These are phyloP conservation scores for Aureobasidium sp. DNA, from an alignment of 2,329 filamentous ascomycete genomes.

Conservation along the genomic window DNA sequence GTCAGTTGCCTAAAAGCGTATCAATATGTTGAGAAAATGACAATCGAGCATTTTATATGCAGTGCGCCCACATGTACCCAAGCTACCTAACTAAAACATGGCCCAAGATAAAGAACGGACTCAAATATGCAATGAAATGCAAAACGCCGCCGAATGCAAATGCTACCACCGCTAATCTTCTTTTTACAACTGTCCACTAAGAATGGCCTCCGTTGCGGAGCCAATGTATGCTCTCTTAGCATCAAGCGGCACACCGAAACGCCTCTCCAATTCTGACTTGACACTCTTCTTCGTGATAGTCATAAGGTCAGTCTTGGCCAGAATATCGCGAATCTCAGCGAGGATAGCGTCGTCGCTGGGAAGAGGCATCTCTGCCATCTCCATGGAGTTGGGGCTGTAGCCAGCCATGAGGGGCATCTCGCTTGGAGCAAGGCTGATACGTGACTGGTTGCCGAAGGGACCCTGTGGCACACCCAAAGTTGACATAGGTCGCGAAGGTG, in stretches of 20 bases:
- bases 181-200: slow-evolving; percentile 31
- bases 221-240: slow-evolving; percentile 81
- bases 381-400: slow-evolving; percentile 47
- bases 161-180: not conserved
- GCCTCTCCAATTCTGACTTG: slow-evolving; percentile 82
- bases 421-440: slow-evolving; percentile 66
- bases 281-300: slow-evolving; percentile 97
- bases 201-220: slow-evolving; percentile 33
- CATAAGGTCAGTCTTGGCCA: slow-evolving; percentile 91
- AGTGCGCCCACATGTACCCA: not conserved
- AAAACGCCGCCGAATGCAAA: slow-evolving; percentile 7
- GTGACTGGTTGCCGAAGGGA: slow-evolving; percentile 41
- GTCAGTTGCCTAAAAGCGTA: not conserved
- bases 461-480: slow-evolving; percentile 6
- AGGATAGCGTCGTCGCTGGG: slow-evolving; percentile 85
- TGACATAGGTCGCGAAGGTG: slow-evolving; percentile 44
- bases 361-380: slow-evolving; percentile 63
- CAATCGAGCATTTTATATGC: slow-evolving; percentile 1
- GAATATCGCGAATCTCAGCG: slow-evolving; percentile 88
- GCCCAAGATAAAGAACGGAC: not conserved
- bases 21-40: not conserved
- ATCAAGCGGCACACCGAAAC: slow-evolving; percentile 82
- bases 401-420: slow-evolving; percentile 18
- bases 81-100: not conserved
- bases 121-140: not conserved